Conservation (phyloP, 306 rosid genomes). For the Glycine tomentella region DNA sequence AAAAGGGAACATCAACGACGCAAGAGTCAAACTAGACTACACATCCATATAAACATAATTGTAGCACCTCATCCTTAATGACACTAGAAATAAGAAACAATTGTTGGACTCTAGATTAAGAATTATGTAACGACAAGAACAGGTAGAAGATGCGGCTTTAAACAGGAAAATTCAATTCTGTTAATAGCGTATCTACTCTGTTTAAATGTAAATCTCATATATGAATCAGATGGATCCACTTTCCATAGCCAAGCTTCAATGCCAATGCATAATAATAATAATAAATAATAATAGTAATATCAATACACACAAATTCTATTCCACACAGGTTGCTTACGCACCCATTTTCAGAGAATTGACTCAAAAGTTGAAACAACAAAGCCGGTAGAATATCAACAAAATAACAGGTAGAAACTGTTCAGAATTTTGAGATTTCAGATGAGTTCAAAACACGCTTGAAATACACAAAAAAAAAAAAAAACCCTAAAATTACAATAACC, state of each 20-base stretch:
- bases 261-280: background rate
- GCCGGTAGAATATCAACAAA: background rate
- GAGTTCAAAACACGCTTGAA: background rate
- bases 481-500: background rate
- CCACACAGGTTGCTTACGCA: slow-evolving; percentile 6
- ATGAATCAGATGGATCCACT: slow-evolving; percentile 3
- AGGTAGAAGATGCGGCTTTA: background rate
- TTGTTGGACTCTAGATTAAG: background rate
- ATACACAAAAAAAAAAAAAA: background rate
- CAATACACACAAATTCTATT: background rate
- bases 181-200: background rate
- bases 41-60: background rate
- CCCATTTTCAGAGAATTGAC: background rate
- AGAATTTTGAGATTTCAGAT: background rate
- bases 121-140: background rate
- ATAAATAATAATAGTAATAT: no score
- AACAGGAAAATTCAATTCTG: background rate
- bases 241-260: background rate
- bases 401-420: background rate
- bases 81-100: slow-evolving; percentile 21
- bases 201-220: slow-evolving; percentile 16
- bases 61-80: background rate
- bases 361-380: slow-evolving; percentile 11
- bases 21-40: background rate
- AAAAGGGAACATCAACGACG: background rate